A percentile compares a stretch with the other conserved stretches of the same genome.
Conservation (phyloP, 768 basidiomycete genomes). For the Agaricus sinodeliciosus region DNA sequence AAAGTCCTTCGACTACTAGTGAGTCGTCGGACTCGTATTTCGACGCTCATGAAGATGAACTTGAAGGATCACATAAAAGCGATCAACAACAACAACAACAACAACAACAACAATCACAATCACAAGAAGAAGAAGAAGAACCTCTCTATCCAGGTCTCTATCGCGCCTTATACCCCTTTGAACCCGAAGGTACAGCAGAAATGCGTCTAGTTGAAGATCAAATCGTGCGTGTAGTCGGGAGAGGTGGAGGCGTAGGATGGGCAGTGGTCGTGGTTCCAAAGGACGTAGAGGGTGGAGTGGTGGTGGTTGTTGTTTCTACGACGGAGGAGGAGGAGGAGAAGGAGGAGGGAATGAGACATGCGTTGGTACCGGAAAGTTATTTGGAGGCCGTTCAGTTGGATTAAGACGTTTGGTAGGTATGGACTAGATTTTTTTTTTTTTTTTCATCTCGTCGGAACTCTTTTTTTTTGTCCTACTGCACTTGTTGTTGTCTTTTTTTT, state of each 20-base stretch:
- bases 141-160: slow-evolving; percentile 66
- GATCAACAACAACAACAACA: too few species aligned
- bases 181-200: slow-evolving; percentile 77
- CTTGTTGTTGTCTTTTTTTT: too few species aligned
- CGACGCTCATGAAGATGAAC: slow-evolving; percentile 21
- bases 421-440: too few species aligned
- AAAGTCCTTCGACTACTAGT: neutral
- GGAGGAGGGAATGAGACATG: slow-evolving; percentile 33
- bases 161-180: slow-evolving; percentile 71
- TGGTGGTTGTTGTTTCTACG: slow-evolving; percentile 10
- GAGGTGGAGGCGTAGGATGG: slow-evolving; percentile 79
- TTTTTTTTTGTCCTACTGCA: too few species aligned
- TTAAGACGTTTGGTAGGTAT: neutral
- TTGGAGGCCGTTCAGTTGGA: slow-evolving; percentile 51
- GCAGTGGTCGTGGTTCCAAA: slow-evolving; percentile 51
- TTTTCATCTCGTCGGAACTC: too few species aligned
- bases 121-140: slow-evolving; percentile 28
- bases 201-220: slow-evolving; percentile 77
- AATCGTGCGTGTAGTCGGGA: slow-evolving; percentile 61
- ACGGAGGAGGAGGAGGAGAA: neutral
- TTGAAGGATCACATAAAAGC: too few species aligned
- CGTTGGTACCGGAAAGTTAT: slow-evolving; percentile 77
- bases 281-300: slow-evolving; percentile 49
- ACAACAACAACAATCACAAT: neutral
- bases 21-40: slow-evolving; percentile 15